A percentile compares a stretch with the other conserved stretches of the same genome.
Conservation (phyloP, 192 early-diverging fungal genomes). For the Entophlyctis luteolus region DNA sequence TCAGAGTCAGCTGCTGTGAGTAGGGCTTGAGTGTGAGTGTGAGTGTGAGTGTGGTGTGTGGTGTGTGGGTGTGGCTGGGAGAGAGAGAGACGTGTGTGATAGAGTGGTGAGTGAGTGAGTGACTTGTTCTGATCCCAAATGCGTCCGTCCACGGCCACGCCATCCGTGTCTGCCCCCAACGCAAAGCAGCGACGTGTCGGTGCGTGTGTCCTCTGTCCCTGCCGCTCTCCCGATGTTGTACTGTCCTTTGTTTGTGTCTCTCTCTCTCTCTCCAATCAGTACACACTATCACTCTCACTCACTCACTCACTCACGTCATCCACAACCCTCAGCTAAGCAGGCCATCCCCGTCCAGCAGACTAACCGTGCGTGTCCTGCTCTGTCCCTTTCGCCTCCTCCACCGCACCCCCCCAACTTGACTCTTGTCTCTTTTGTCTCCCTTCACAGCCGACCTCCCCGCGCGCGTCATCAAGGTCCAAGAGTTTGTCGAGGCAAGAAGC, state of each 20-base stretch:
- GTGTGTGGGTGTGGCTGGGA: too few species aligned
- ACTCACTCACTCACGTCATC: too few species aligned
- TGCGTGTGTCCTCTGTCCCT: not conserved
- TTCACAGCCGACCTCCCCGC: constrained; percentile 3
- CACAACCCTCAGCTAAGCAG: constrained; percentile 30
- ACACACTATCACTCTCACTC: too few species aligned
- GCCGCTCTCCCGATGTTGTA: not conserved
- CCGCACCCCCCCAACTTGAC: not conserved
- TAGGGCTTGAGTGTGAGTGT: too few species aligned
- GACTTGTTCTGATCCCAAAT: too few species aligned
- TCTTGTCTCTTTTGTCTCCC: not conserved
- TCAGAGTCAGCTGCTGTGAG: too few species aligned
- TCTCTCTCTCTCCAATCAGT: too few species aligned
- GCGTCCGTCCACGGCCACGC: too few species aligned
- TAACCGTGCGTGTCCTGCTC: not conserved
- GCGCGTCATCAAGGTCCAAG: constrained; percentile 50
- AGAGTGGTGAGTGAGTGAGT: too few species aligned
- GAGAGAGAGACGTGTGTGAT: too few species aligned
- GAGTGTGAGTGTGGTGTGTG: too few species aligned
- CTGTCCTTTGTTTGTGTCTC: not conserved
- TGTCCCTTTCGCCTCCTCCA: not conserved
- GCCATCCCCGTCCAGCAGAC: constrained; percentile 20
- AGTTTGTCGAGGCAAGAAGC: constrained; percentile 51
- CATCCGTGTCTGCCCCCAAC: too few species aligned
- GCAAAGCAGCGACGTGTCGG: constrained; percentile 7